phyloP scores from a whole-genome alignment of 2,329 filamentous ascomycete genomes.

The Hymenoscyphus albidus region DNA sequence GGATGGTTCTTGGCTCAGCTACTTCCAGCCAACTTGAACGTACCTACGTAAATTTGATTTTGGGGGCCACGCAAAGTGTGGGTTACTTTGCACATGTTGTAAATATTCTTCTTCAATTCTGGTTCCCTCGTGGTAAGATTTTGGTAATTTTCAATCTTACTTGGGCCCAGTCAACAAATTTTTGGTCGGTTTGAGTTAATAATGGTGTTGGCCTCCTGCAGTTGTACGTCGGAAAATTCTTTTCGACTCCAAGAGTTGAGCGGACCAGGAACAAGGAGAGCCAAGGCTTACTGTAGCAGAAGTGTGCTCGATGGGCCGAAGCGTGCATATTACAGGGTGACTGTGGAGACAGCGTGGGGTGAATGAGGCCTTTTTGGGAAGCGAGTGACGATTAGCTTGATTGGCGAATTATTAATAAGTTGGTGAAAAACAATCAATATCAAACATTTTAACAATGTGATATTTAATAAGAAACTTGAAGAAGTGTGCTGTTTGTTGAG shows the following conservation, averaged over 20 bases:
- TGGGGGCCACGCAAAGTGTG: no score
- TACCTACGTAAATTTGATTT: no score
- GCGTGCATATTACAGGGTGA: neutral
- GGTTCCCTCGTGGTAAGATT: no score
- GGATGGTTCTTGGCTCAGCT: neutral
- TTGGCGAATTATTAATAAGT: no score
- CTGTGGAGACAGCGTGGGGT: neutral
- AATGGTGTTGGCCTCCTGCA: neutral
- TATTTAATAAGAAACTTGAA: no score
- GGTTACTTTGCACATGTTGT: no score
- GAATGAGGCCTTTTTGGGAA: neutral
- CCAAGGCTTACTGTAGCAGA: neutral
- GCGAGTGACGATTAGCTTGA: neutral
- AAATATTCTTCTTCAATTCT: no score
- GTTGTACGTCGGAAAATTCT: conserved; percentile 1
- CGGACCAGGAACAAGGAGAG: neutral
- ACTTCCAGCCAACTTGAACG: neutral
- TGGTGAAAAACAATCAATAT: no score
- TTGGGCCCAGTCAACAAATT: neutral
- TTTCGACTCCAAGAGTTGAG: neutral
- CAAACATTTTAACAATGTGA: no score
- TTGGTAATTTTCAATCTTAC: neutral
- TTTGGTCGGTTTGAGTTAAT: neutral
- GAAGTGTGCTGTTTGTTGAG: no score
- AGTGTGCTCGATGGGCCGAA: neutral